Conservation (phyloP, 805 yeast genomes). For the Pichia manshurica region DNA sequence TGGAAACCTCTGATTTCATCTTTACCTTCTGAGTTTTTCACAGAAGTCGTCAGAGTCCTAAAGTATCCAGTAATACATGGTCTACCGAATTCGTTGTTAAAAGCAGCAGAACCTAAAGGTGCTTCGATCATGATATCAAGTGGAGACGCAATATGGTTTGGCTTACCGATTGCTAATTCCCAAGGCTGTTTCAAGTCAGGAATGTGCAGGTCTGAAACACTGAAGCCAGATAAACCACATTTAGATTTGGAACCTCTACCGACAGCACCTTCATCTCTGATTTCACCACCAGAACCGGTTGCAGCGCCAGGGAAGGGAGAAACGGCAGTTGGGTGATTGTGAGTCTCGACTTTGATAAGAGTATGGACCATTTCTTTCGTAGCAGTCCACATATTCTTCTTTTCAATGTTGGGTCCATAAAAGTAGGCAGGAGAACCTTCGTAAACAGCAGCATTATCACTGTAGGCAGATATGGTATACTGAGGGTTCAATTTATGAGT, state of each 20-base stretch:
- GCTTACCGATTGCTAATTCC: constrained; percentile 89
- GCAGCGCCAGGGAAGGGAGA: constrained; percentile 99
- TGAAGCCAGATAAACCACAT: constrained; percentile 91
- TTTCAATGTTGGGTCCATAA: constrained; percentile 69
- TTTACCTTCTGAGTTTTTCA: constrained; percentile 54
- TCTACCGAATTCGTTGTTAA: constrained; percentile 97
- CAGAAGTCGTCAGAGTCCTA: constrained; percentile 85
- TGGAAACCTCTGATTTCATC: constrained; percentile 91
- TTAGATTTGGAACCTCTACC: constrained; percentile 97
- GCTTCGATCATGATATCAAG: constrained; percentile 95
- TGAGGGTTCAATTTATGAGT: constrained; percentile 79
- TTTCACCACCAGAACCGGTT: constrained; percentile 99
- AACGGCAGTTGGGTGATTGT: constrained; percentile 98
- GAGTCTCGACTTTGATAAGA: constrained; percentile 94
- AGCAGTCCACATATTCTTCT: constrained; percentile 64
- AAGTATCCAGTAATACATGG: constrained; percentile 96
- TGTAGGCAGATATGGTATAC: constrained; percentile 86
- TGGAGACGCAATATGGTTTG: constrained; percentile 87
- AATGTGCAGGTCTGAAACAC: constrained; percentile 84
- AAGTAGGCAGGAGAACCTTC: constrained; percentile 75
- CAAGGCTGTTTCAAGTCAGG: constrained; percentile 89
- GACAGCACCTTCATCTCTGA: constrained; percentile 99
- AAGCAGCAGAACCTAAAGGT: constrained; percentile 96
- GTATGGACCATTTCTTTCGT: constrained; percentile 78
- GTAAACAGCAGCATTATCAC: constrained; percentile 96